Evolutionary conservation across 345 rosid genomes (phyloP), one percentile per base, ranked within the genome.

Genomic region (Turritis glabra): DNA sequence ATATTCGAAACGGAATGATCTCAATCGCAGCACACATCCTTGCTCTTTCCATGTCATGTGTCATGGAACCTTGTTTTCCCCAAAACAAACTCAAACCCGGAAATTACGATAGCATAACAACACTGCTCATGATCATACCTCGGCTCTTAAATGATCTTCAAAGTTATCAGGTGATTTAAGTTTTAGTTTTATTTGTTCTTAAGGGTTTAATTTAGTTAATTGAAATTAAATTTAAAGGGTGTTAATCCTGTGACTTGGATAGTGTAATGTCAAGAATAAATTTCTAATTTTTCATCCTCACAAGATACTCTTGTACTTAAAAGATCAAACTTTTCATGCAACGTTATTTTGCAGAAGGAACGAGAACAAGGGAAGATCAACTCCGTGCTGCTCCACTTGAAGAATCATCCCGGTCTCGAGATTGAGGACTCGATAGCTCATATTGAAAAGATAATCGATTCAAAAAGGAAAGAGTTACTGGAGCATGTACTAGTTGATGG

Each of bases 91-190:
- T 85, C 55, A 46, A 27, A 47, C 72, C 81, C 7, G 14, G 68
- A 18, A 66, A 79, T 6, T 79, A 81, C 48, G 87, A 84, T 10
- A 37, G 54, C 10, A 11, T 86, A 9, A 88, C 93, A 9, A 74
- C 72, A 69, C 50, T 86, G 66, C 40, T 80, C 62, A 90, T 90
- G 96, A 25, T 80, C 26, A 56, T 81, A 15, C 4, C 86, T 60
- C 87, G 92, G 32, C 80, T 90, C 72, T 57, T 86, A 63, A 90
- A 90, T 57, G 93, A 88, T 55, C 68, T 72, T 3, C 89, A 88
- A 22, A 82, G 90, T 64, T 81, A 81, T 35, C 55, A 82, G 90
- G 93, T 88, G 46, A 76, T 51, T 67, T 13, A 10, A 22, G 0
- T 27, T 48, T 38, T 22, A 29, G 0, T 22, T 72, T 37, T 29